phyloP scores from a whole-genome alignment of 1,139 yeast species.

The Saccharomyces hybrid region DNA sequence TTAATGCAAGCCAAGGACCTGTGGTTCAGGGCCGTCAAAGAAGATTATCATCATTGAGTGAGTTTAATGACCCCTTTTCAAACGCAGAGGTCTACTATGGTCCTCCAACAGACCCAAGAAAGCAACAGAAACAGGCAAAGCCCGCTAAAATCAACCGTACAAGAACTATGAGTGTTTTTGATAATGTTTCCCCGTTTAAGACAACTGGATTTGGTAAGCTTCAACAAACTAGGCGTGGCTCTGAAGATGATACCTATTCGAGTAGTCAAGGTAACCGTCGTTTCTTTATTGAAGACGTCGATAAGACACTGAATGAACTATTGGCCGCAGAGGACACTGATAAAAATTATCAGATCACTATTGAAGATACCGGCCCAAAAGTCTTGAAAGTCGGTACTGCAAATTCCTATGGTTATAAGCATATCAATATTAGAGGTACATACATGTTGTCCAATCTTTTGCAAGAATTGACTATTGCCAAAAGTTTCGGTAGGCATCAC shows the following conservation, averaged over 20 bases:
- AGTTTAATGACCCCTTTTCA: constrained; percentile 50
- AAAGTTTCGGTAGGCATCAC: constrained; percentile 67
- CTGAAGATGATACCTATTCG: constrained; percentile 50
- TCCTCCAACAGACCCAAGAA: constrained; percentile 48
- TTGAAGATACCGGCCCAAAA: constrained; percentile 91
- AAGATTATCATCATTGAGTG: constrained; percentile 25
- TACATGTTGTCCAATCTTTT: constrained; percentile 82
- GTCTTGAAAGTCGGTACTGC: constrained; percentile 76
- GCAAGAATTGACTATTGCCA: constrained; percentile 85
- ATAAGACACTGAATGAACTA: constrained; percentile 60
- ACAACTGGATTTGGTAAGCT: not conserved
- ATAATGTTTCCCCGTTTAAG: constrained; percentile 26
- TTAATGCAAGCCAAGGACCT: not conserved
- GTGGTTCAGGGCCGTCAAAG: constrained; percentile 15
- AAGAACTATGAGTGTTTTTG: constrained; percentile 37
- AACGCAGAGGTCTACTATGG: constrained; percentile 69
- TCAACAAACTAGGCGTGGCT: constrained; percentile 44
- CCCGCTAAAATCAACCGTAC: constrained; percentile 17
- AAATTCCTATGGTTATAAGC: constrained; percentile 72
- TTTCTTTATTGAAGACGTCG: constrained; percentile 70
- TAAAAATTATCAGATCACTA: constrained; percentile 76
- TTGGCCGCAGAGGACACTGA: constrained; percentile 81
- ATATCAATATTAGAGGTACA: constrained; percentile 74
- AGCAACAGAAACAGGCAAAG: constrained; percentile 12
- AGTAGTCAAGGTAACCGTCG: constrained; percentile 38